These are phyloP conservation scores for Agaricus subrufescens DNA, from an alignment of 768 basidiomycete genomes.

Conservation along the genomic window DNA sequence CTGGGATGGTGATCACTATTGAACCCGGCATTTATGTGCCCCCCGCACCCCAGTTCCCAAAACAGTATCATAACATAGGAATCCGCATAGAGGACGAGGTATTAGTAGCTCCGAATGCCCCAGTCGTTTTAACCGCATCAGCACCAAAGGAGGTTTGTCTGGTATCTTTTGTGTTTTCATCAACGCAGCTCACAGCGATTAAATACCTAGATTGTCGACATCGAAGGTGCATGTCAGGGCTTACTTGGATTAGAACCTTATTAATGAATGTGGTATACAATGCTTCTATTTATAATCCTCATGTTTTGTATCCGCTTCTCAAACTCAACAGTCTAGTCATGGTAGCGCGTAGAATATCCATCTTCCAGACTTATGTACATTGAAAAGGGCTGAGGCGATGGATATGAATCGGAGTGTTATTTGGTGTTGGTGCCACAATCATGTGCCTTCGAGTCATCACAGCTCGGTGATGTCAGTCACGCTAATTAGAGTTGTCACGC, in stretches of 20 bases:
- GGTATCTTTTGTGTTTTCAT: not conserved
- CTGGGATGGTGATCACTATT: constrained; percentile 90
- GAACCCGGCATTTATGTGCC: constrained; percentile 95
- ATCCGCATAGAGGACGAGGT: constrained; percentile 94
- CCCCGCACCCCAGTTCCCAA: constrained; percentile 70
- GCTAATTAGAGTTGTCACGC: constrained; percentile 6
- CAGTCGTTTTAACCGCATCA: constrained; percentile 58
- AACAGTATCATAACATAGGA: constrained; percentile 84
- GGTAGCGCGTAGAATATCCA: no score
- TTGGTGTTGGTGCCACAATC: not conserved
- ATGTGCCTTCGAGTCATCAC: constrained; percentile 2
- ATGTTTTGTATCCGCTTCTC: not conserved
- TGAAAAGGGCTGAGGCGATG: no score
- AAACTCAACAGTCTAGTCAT: not conserved
- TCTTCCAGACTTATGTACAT: no score
- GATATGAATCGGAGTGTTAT: no score
- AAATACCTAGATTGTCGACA: constrained; percentile 52
- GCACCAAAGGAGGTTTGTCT: constrained; percentile 79
- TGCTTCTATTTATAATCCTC: not conserved
- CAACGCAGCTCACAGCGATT: constrained; percentile 3
- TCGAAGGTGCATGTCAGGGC: constrained; percentile 80
- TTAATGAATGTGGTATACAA: constrained; percentile 11
- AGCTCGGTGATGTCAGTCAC: not conserved
- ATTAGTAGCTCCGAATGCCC: constrained; percentile 56
- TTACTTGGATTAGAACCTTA: constrained; percentile 57